Conservation (phyloP, 768 basidiomycete genomes). For the Suillus clintonianus region DNA sequence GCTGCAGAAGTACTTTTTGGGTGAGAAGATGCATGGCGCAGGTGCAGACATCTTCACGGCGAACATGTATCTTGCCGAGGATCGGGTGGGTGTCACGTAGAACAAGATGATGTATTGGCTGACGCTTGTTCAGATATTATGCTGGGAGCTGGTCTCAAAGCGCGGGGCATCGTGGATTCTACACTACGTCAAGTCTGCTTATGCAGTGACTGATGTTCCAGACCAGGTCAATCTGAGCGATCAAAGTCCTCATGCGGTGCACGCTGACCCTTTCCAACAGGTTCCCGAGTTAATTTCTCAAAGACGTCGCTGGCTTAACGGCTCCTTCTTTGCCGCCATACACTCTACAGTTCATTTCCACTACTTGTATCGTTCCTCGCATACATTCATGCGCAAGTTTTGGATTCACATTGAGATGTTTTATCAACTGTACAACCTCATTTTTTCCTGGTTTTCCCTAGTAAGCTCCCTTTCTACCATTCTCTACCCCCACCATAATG, state of each 20-base stretch:
- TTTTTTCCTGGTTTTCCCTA: slow-evolving; percentile 91
- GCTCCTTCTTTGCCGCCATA: slow-evolving; percentile 96
- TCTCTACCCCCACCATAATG: neutral
- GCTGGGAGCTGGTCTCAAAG: slow-evolving; percentile 98
- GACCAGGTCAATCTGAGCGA: slow-evolving; percentile 58
- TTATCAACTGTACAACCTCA: slow-evolving; percentile 86
- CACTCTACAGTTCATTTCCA: slow-evolving; percentile 92
- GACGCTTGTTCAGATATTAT: slow-evolving; percentile 66
- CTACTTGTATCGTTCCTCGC: slow-evolving; percentile 91
- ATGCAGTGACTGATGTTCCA: slow-evolving; percentile 91
- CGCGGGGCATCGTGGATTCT: slow-evolving; percentile 87
- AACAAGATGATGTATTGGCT: slow-evolving; percentile 3
- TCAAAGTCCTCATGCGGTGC: neutral
- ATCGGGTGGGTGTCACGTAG: slow-evolving; percentile 51
- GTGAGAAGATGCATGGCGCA: slow-evolving; percentile 91
- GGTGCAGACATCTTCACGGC: slow-evolving; percentile 92
- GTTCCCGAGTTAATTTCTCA: slow-evolving; percentile 95
- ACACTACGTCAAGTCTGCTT: slow-evolving; percentile 96
- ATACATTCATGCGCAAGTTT: slow-evolving; percentile 79
- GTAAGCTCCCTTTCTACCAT: slow-evolving; percentile 39
- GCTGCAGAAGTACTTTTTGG: slow-evolving; percentile 93
- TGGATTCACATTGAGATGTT: slow-evolving; percentile 95
- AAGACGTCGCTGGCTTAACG: slow-evolving; percentile 94
- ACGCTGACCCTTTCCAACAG: slow-evolving; percentile 30
- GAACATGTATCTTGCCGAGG: slow-evolving; percentile 96